Percentiles rank a stretch among this genome's conserved stretches.
These are phyloP conservation scores for Hypoxylon rubiginosum DNA, from an alignment of 2,329 filamentous ascomycete genomes.

Conservation along the genomic window DNA sequence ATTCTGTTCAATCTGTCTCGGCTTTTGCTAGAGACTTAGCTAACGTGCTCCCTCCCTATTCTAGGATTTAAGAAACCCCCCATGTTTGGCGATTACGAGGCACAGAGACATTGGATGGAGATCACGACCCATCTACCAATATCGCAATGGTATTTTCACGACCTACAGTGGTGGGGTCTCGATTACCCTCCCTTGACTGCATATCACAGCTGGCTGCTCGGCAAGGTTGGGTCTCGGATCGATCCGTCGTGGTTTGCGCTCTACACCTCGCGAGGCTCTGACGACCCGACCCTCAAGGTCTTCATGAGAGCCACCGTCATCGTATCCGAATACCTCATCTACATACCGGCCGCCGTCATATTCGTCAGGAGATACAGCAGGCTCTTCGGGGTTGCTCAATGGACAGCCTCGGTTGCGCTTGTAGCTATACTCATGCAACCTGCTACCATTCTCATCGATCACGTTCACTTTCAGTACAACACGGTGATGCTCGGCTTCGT, in stretches of 20 bases:
- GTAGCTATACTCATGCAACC: conserved; percentile 94
- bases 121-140: conserved; percentile 89
- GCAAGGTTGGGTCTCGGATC: conserved; percentile 84
- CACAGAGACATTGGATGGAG: conserved; percentile 99
- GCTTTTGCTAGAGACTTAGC: conserved; percentile 22
- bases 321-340: conserved; percentile 90
- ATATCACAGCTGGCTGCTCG: conserved; percentile 97
- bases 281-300: conserved; percentile 85
- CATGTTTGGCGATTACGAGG: conserved; percentile 97
- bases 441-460: conserved; percentile 89
- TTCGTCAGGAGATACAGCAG: conserved; percentile 87
- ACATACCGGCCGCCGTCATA: conserved; percentile 85
- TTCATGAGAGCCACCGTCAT: conserved; percentile 97
- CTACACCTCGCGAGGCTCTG: conserved; percentile 82
- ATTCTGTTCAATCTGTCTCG: conserved; percentile 1
- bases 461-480: conserved; percentile 91
- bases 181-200: conserved; percentile 98
- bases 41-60: conserved; percentile 22
- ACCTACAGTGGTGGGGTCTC: conserved; percentile 96
- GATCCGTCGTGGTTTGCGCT: conserved; percentile 90
- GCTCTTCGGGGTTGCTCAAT: conserved; percentile 80
- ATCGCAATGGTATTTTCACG: conserved; percentile 98
- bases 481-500: conserved; percentile 97
- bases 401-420: conserved; percentile 87
- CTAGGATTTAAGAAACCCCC: conserved; percentile 83